Base-by-base conservation (phyloP, 2,329 filamentous ascomycete genomes). In the Chrysosporium queenslandicum region DNA sequence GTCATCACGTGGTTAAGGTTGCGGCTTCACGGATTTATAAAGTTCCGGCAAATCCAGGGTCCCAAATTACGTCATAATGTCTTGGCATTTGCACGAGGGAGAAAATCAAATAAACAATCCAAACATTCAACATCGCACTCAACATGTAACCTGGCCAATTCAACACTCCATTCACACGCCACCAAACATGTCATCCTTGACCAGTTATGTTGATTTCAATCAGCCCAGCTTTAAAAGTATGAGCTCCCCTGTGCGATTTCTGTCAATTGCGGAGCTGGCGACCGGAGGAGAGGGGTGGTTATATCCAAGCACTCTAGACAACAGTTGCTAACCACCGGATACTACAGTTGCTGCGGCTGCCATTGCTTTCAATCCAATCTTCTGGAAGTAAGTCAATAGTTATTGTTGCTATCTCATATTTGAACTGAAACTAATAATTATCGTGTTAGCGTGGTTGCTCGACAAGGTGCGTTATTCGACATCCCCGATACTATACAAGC, bases 361-460 rank as follows among this genome's bases (percentile, higher is more conserved):
- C 50, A 94, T 98, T 71, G 78, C 84, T 46, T 97, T 98, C 73
- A 98, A 98, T 71, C 92, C 92, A 20, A 84, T 92, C n/a, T 97
- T 96, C 71, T 98, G 92, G 92, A 98, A 98, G 90, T 95, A 78
- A 76, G 87, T 78, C 50, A 8, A 32, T 56, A 6, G 14, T 3
- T 30, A 7, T 40, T n/a, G 16, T 12, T 41, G 27, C 23, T 14
- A 16, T 16, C n/a, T n/a, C n/a, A n/a, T n/a, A n/a, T n/a, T n/a
- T n/a, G n/a, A n/a, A n/a, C n/a, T n/a, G n/a, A 16, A 43, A 58
- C 62, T 48, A 61, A 39, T 41, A n/a, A n/a, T n/a, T n/a, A n/a
- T 27, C 52, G n/a, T 58, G 12, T 29, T 60, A 94, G 87, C 69
- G 86, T 89, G 63, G 82, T 88, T 60, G 89, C 89, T 56, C 84